Evolutionary conservation across 164 flowering plant species (phyloP).

Genomic region (Pachysandra terminalis): DNA sequence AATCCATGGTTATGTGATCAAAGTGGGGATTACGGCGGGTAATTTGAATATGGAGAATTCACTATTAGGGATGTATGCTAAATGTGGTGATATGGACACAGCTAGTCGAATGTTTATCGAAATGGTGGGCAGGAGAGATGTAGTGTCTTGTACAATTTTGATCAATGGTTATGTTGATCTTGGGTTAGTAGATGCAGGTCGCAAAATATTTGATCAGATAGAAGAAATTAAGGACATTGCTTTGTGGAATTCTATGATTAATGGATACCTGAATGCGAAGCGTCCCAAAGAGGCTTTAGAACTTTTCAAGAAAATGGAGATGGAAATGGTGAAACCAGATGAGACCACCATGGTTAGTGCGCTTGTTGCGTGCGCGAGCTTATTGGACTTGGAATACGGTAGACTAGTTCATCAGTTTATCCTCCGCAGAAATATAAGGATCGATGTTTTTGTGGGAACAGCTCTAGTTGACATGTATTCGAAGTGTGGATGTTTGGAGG

Average conservation of each 20-base stretch:
- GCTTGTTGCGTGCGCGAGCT: slow-evolving; percentile 26
- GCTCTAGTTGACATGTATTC: slow-evolving; percentile 34
- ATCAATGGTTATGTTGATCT: slow-evolving; percentile 28
- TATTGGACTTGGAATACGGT: slow-evolving; percentile 25
- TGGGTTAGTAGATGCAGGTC: slow-evolving; percentile 26
- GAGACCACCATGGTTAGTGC: slow-evolving; percentile 24
- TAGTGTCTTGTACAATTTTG: slow-evolving; percentile 23
- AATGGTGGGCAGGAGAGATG: slow-evolving; percentile 20
- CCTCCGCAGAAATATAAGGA: slow-evolving; percentile 13
- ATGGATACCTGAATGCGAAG: slow-evolving; percentile 24
- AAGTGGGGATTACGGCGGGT: slow-evolving; percentile 13
- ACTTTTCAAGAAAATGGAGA: slow-evolving; percentile 25
- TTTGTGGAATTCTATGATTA: slow-evolving; percentile 33
- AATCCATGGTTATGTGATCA: slow-evolving; percentile 19
- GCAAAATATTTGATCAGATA: slow-evolving; percentile 23
- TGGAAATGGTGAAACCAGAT: slow-evolving; percentile 17
- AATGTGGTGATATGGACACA: slow-evolving; percentile 17
- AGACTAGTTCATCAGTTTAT: slow-evolving; percentile 20
- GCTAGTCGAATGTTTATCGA: slow-evolving; percentile 21
- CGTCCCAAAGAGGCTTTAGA: slow-evolving; percentile 19
- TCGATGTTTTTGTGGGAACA: slow-evolving; percentile 25
- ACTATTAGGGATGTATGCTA: slow-evolving; percentile 22
- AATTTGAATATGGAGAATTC: slow-evolving; percentile 22
- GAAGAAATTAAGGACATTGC: slow-evolving; percentile 20
- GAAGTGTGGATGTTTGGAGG: slow-evolving; percentile 31